These are phyloP conservation scores for Hyphopichia burtonii DNA, from an alignment of 1,139 yeast genomes.

Conservation along the genomic window DNA sequence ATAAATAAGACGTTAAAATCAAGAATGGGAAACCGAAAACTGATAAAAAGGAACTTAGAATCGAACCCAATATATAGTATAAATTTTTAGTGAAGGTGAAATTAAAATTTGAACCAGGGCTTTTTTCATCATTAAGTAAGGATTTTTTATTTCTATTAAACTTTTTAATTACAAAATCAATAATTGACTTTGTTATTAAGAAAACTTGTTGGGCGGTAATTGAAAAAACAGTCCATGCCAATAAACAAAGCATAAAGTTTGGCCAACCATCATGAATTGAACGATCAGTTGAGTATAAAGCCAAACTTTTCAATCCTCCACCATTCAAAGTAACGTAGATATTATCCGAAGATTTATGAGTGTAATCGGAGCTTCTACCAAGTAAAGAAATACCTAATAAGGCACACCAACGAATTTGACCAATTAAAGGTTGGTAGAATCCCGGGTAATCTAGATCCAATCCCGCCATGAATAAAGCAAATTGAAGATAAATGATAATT, in stretches of 20 bases:
- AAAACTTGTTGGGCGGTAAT: slow-evolving; percentile 22
- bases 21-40: slow-evolving; percentile 48
- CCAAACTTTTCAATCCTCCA: slow-evolving; percentile 33
- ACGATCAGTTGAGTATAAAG: slow-evolving; percentile 26
- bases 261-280: slow-evolving; percentile 37
- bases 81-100: slow-evolving; percentile 20
- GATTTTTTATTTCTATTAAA: slow-evolving; percentile 6
- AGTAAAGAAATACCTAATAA: slow-evolving; percentile 28
- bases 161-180: slow-evolving; percentile 12
- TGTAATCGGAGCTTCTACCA: neutral
- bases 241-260: slow-evolving; percentile 37
- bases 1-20: slow-evolving; percentile 39
- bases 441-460: slow-evolving; percentile 63
- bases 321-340: slow-evolving; percentile 33
- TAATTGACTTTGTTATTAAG: slow-evolving; percentile 15
- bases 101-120: slow-evolving; percentile 4
- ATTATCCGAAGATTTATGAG: slow-evolving; percentile 19
- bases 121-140: slow-evolving; percentile 8
- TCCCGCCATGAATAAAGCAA: slow-evolving; percentile 56
- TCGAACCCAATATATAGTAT: slow-evolving; percentile 32
- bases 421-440: slow-evolving; percentile 57
- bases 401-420: slow-evolving; percentile 36
- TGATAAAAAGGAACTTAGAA: slow-evolving; percentile 30
- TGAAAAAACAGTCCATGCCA: slow-evolving; percentile 27
- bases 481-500: slow-evolving; percentile 53